These are phyloP conservation scores for Candida labiduridarum DNA, from an alignment of 1,139 yeast genomes.

Conservation along the genomic window DNA sequence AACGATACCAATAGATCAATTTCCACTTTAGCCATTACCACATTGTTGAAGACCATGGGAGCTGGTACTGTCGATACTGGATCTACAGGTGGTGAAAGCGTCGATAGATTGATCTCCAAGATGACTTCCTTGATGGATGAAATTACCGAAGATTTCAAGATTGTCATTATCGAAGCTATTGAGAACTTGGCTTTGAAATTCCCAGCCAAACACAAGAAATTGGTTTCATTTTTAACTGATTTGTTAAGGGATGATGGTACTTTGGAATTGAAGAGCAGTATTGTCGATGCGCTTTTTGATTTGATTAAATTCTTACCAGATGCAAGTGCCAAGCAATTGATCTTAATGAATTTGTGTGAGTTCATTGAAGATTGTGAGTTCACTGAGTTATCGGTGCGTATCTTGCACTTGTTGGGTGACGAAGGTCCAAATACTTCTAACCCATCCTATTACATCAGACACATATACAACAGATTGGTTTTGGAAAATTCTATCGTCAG, in stretches of 20 bases:
- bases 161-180: conserved; percentile 92
- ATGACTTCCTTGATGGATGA: conserved; percentile 91
- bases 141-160: conserved; percentile 92
- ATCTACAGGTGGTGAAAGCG: conserved; percentile 58
- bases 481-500: conserved; percentile 93
- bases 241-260: conserved; percentile 92
- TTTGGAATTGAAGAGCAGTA: conserved; percentile 77
- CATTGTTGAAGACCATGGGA: conserved; percentile 92
- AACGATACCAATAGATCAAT: conserved; percentile 88
- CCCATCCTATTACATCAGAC: conserved; percentile 92
- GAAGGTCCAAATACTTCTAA: conserved; percentile 89
- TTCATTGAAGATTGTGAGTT: conserved; percentile 98
- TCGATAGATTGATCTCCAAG: conserved; percentile 84
- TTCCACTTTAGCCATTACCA: conserved; percentile 98
- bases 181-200: conserved; percentile 90
- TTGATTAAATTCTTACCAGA: conserved; percentile 83
- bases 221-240: conserved; percentile 81
- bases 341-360: conserved; percentile 89
- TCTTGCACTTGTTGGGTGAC: conserved; percentile 86
- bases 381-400: conserved; percentile 89
- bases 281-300: conserved; percentile 89
- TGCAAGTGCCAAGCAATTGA: conserved; percentile 73
- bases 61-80: conserved; percentile 49
- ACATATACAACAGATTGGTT: conserved; percentile 94
- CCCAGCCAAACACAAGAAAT: conserved; percentile 85